Base-by-base conservation (phyloP, 108 stramenopile species). In the Conticribra guillardii region DNA sequence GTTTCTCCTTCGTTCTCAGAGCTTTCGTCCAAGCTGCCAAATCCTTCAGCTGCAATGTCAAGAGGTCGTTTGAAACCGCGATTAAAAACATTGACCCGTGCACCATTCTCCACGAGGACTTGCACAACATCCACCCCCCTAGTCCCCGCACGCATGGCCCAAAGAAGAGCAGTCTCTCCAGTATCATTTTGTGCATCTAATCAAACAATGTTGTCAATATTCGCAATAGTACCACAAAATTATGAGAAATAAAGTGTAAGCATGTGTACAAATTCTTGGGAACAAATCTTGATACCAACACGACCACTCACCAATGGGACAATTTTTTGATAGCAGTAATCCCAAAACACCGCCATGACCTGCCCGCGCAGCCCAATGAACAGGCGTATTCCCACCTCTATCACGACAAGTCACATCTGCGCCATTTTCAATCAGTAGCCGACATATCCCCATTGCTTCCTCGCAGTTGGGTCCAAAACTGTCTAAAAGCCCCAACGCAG, bases 91-190 rank as follows among this genome's bases (percentile, higher is more conserved):
- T 84, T 81, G 11, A 83, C 71, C 51, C 84, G 82, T 19, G 93
- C 88, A 29, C 86, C 86, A 67, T 89, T 86, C 55, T 89, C 85
- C 5, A 94, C 54, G 23, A 96, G 76, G 34, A 85, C 64, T 48
- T 83, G 55, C 0, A 67, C 88, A 22, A 84, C 86, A 29, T 60
- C 60, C 22, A 82, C 73, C 2, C 90, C 86, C 26, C 63, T 54
- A 24, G 60, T 41, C 26, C 93, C 93, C 9, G 90, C 69, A 3
- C 91, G 82, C 84, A 94, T 85, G 41, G 96, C 93, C 89, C 91
- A 89, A 76, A 94, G 96, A 3, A 94, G 68, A 16, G 96, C 84
- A 31, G 93, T 90, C 51, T 96, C 92, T 15, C 93, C 93, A 19
- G 58, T 41, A 44, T 90, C 71, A 68, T 96, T 94, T 63, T 78